Evolutionary conservation across 1,139 yeast species (phyloP).

Genomic region (Magnusiomyces fungicola): DNA sequence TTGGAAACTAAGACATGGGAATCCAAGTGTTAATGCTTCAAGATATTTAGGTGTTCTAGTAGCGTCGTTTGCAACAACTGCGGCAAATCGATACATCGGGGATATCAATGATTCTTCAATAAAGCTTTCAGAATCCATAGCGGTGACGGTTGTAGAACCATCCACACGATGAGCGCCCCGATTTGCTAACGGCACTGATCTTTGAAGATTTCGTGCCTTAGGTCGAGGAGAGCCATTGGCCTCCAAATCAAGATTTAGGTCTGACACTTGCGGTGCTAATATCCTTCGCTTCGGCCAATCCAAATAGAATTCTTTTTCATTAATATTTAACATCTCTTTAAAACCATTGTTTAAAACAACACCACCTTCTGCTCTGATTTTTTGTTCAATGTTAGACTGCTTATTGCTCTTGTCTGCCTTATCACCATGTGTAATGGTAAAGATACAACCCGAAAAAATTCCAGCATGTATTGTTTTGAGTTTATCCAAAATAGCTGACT

Average conservation of each 20-base stretch:
- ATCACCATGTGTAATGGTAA: constrained; percentile 34
- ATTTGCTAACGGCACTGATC: too few species aligned
- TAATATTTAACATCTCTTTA: constrained; percentile 27
- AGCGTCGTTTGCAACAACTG: constrained; percentile 51
- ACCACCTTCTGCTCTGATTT: constrained; percentile 49
- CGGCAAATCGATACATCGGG: constrained; percentile 42
- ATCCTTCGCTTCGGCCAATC: background rate
- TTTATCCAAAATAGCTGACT: background rate
- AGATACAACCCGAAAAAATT: constrained; percentile 37
- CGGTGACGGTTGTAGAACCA: background rate
- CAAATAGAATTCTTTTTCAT: constrained; percentile 13
- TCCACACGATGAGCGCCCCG: too few species aligned
- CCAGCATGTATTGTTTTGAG: constrained; percentile 12
- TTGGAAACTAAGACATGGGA: constrained; percentile 70
- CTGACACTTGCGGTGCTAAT: too few species aligned
- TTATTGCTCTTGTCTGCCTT: background rate
- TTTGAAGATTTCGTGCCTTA: too few species aligned
- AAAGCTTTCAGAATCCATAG: background rate
- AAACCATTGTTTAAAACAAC: constrained; percentile 44
- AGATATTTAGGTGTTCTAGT: constrained; percentile 68
- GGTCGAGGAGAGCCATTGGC: too few species aligned
- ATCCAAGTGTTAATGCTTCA: constrained; percentile 79
- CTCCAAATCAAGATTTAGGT: too few species aligned
- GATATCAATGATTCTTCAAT: constrained; percentile 1
- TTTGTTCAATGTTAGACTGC: constrained; percentile 32